These are phyloP conservation scores for Boechera stricta DNA, from an alignment of 345 rosid genomes.

Conservation along the genomic window DNA sequence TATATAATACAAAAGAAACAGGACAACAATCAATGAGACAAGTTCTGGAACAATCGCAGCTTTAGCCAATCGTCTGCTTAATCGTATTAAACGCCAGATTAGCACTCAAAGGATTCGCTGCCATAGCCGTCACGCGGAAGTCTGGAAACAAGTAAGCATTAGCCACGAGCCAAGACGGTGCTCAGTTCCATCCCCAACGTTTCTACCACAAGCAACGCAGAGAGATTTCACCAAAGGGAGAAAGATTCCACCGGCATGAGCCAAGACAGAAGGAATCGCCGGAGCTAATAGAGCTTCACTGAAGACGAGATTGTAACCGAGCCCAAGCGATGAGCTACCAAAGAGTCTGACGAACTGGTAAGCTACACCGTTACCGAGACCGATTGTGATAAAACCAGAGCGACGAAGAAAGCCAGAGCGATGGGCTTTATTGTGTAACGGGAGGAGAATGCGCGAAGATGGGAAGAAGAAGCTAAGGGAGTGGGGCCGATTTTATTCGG, in stretches of 20 bases:
- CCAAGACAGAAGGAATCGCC: constrained; percentile 97
- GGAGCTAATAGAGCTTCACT: constrained; percentile 95
- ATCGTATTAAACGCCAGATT: constrained; percentile 77
- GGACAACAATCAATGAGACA: constrained; percentile 85
- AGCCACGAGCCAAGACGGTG: constrained; percentile 87
- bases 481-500: too few relatives aligned
- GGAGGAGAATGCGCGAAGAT: too few relatives aligned
- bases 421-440: constrained; percentile 51
- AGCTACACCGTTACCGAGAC: constrained; percentile 90
- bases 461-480: too few relatives aligned
- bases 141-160: constrained; percentile 98
- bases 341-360: constrained; percentile 89
- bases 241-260: constrained; percentile 98
- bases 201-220: constrained; percentile 95
- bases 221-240: constrained; percentile 91
- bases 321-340: constrained; percentile 89
- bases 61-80: constrained; percentile 83
- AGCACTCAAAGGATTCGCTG: constrained; percentile 97
- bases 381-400: constrained; percentile 98
- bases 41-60: constrained; percentile 95
- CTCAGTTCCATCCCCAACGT: constrained; percentile 95
- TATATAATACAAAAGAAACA: constrained; percentile 77
- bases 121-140: constrained; percentile 98
- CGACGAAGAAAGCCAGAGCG: constrained; percentile 99
- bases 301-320: constrained; percentile 95